Evolutionary conservation across 1,284 basidiomycete genomes (phyloP), one percentile per base, ranked within the genome.

Genomic region (Melampsora allii-populina): DNA sequence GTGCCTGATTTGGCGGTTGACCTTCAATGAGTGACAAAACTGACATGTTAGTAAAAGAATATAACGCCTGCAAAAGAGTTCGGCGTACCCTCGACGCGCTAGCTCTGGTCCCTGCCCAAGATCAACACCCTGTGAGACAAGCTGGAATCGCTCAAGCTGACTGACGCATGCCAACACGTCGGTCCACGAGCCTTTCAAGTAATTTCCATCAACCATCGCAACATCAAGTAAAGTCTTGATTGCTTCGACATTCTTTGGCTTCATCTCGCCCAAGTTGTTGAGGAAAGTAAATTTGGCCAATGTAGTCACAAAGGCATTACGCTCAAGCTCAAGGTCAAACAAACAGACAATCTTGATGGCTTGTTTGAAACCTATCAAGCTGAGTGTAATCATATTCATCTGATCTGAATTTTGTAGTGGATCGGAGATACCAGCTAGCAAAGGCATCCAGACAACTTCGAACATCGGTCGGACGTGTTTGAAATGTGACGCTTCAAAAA

Each of bases 381-480:
- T 95, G n/a, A 94, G 84, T 76, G 91, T 89, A 76, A 97, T 91
- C 19, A 93, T 84, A 78, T 95, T 93, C 75, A 94, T 84, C 81
- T 95, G 92, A 81, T 95, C 91, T 31, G 78, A 77, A 21, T 79
- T 78, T 81, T 97, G 94, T 66, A 97, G 84, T 7, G 93, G 93
- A 0, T 88, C 91, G 5, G 94, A 96, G 45, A 97, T 84, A 5
- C 93, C 94, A 6, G 94, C 94, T 19, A 98, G 85, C 82, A 96
- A 92, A 1, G 94, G 88, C 84, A 97, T 96, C 94, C 94, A 98
- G 14, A 92, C 93, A 21, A 96, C 92, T 82, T 97, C 94, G 79
- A 98, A 96, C 94, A 98, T 98, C 50, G 94, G 94, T 42, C 88
- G 87, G 75, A 96, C 94, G 81, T 98, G 94, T 76, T 96, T 88